Conservation (phyloP, 106 monocot species). For the Dactylorhiza incarnata region DNA sequence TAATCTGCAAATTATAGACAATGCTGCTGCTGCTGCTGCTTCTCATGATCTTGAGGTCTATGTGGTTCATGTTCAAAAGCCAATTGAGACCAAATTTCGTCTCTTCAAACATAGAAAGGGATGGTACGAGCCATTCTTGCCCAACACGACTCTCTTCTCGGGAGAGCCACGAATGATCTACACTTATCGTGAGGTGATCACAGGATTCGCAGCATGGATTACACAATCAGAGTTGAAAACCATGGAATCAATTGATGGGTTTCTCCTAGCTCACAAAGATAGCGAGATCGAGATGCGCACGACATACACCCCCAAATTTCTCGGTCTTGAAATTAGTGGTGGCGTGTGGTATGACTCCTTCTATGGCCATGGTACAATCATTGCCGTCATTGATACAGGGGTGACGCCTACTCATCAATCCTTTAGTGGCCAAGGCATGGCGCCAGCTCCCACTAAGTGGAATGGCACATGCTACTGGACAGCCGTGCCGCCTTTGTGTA, state of each 20-base stretch:
- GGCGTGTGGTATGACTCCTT: not conserved
- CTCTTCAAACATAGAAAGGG: not conserved
- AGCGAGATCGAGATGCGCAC: slow-evolving; percentile 6
- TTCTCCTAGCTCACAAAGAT: slow-evolving; percentile 16
- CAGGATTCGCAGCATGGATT: slow-evolving; percentile 10
- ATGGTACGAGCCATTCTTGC: not conserved
- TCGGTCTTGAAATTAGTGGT: not conserved
- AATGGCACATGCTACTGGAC: slow-evolving; percentile 38
- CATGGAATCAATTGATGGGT: slow-evolving; percentile 7
- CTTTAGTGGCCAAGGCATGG: slow-evolving; percentile 11
- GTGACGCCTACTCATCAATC: slow-evolving; percentile 20
- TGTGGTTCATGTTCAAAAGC: not conserved
- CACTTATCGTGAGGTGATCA: slow-evolving; percentile 16
- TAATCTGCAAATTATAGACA: not conserved
- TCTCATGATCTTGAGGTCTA: not conserved
- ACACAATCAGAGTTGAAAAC: not conserved
- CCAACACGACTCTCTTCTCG: not conserved
- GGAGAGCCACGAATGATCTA: slow-evolving; percentile 9
- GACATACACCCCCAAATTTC: slow-evolving; percentile 18
- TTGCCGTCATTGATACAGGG: slow-evolving; percentile 32
- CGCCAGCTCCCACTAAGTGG: slow-evolving; percentile 33
- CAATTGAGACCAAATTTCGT: not conserved
- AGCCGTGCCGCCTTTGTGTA: slow-evolving; percentile 15
- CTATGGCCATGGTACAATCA: not conserved
- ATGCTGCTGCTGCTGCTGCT: not conserved